phyloP scores from a whole-genome alignment of 805 yeast genomes.

The Saturnispora diversa region DNA sequence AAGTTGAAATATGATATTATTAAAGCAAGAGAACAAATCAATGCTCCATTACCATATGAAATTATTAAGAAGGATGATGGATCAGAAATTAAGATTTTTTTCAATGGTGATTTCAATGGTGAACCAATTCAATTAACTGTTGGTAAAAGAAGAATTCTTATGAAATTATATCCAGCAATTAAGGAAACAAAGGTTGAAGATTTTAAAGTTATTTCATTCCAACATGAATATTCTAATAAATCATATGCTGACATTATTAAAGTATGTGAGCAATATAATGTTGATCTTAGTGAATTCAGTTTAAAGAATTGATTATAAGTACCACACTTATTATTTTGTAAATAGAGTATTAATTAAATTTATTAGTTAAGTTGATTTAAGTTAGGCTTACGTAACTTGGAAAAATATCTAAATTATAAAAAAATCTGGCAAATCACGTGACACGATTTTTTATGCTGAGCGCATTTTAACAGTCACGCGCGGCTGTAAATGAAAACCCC shows the following conservation, averaged over 20 bases:
- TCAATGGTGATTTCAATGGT: conserved; percentile 36
- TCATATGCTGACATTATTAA: conserved; percentile 42
- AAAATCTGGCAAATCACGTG: too few relatives aligned
- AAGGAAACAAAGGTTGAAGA: conserved; percentile 35
- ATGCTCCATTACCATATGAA: conserved; percentile 31
- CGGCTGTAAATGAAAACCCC: too few relatives aligned
- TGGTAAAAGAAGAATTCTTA: conserved; percentile 59
- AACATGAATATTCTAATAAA: conserved; percentile 35
- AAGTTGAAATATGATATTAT: conserved; percentile 70
- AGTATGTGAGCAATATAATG: conserved; percentile 38
- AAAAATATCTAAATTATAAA: too few relatives aligned
- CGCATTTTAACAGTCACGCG: conserved; percentile 8
- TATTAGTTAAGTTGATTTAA: background rate
- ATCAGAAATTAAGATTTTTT: conserved; percentile 37
- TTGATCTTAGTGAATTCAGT: conserved; percentile 28
- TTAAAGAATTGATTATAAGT: conserved; percentile 6
- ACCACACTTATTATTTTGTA: background rate
- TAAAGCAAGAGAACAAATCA: conserved; percentile 34
- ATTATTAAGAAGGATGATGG: conserved; percentile 27
- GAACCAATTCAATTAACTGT: conserved; percentile 42
- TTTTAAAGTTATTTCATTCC: conserved; percentile 41
- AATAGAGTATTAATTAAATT: background rate
- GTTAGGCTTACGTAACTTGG: too few relatives aligned
- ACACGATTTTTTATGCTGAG: too few relatives aligned
- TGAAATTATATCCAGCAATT: conserved; percentile 44